phyloP scores from a whole-genome alignment of 345 rosid genomes.

The Linum trigynum region DNA sequence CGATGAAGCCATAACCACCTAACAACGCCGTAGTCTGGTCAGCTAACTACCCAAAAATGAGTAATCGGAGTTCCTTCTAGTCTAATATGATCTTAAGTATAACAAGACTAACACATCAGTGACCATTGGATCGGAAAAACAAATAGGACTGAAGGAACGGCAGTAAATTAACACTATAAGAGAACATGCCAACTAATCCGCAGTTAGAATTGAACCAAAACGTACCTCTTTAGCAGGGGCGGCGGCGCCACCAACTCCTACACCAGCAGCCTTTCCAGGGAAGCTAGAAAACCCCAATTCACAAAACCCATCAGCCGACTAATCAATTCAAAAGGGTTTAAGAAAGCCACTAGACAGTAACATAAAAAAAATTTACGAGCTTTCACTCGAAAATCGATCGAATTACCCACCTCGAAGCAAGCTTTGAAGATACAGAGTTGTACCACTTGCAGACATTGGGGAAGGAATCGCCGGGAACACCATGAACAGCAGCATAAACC shows the following conservation, averaged over 20 bases:
- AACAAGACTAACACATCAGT: too few species aligned
- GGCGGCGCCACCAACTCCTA: conserved; percentile 46
- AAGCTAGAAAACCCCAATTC: conserved; percentile 30
- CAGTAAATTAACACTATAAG: background rate
- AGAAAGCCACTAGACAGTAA: background rate
- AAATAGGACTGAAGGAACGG: background rate
- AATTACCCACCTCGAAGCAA: conserved; percentile 41
- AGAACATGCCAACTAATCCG: too few species aligned
- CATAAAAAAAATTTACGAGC: background rate
- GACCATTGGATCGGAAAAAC: too few species aligned
- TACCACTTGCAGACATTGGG: conserved; percentile 81
- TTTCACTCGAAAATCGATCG: conserved; percentile 14
- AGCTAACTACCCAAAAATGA: too few species aligned
- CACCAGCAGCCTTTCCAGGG: conserved; percentile 82
- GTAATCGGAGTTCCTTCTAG: too few species aligned
- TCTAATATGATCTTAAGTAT: too few species aligned
- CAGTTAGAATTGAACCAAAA: background rate
- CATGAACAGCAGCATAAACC: conserved; percentile 65
- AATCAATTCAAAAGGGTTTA: background rate
- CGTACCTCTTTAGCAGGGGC: conserved; percentile 27
- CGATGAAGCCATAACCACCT: too few species aligned
- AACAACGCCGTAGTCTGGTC: too few species aligned
- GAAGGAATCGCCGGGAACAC: conserved; percentile 51
- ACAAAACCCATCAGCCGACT: background rate
- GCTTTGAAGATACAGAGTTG: conserved; percentile 46